Evolutionary conservation across 208 protist species (phyloP), one percentile per base, ranked within the genome.

Genomic region (Trypanosoma boissoni): DNA sequence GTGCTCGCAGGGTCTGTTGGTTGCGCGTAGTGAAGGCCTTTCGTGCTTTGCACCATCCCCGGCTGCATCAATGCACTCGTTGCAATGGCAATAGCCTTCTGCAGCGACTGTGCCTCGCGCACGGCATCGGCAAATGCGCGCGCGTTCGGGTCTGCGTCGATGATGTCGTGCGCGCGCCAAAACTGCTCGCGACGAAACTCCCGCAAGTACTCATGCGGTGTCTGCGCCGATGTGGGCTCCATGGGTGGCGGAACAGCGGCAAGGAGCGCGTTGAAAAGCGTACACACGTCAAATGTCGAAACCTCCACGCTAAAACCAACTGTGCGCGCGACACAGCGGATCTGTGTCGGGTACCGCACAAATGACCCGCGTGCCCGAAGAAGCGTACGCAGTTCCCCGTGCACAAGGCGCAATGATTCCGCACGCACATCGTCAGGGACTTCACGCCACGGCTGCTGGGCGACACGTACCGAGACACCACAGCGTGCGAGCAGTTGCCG

Each of bases 41-140:
- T 72, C 21, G 80, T 95, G 75, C 80, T 88, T 62, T 90, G 83
- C 44, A 95, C 64, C 50, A 88, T 78, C 26, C 88, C 85, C 1
- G 83, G 85, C 64, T 92, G 88, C 83, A 95, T 88, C 10, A 95
- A 48, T 8, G 85, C 80, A 43, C 74, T 76, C 0, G 88, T 88
- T 16, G 85, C 85, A 24, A 76, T 70, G 0, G 83, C 76, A 9
- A 95, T 74, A 21, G 72, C 36, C 43, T 80, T 68, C 50, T 91
- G 83, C 28, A 95, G 71, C 6, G 64, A 56, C 26, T 82, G 39
- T 16, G 88, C 85, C 46, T 86, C 82, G 36, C 71, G 44, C 26
- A 95, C 57, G 2, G 83, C 85, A 23, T 50, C 64, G 46, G 60
- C 44, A 63, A 95, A 95, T 10, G 54, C 39, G 37, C 64, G 74